Evolutionary conservation across 441 rosid species (phyloP).

Genomic region (Erysimum cheiri): DNA sequence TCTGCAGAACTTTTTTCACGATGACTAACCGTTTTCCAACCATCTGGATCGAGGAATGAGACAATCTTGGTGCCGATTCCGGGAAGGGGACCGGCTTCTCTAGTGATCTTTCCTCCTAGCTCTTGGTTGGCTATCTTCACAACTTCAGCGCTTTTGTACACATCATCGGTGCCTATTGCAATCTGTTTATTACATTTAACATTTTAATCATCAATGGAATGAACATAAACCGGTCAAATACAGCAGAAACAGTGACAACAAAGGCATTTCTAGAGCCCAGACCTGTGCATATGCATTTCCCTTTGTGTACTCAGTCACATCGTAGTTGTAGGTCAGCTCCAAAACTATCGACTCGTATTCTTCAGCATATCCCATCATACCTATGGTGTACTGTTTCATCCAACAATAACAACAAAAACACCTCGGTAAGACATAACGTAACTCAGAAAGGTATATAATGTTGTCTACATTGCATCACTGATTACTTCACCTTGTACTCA

Average conservation of each 20-base stretch:
- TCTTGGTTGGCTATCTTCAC: conserved; percentile 72
- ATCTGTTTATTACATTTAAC: conserved; percentile 51
- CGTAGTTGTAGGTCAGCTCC: conserved; percentile 88
- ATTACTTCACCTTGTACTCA: conserved; percentile 71
- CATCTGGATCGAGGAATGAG: conserved; percentile 92
- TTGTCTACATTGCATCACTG: conserved; percentile 13
- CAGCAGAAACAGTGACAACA: conserved; percentile 9
- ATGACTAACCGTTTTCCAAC: conserved; percentile 90
- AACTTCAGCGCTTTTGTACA: conserved; percentile 93
- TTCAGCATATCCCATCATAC: conserved; percentile 93
- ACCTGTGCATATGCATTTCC: conserved; percentile 98
- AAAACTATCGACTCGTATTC: conserved; percentile 84
- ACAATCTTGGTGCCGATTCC: conserved; percentile 90
- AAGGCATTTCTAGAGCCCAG: background rate
- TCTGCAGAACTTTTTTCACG: background rate
- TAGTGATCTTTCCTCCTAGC: conserved; percentile 92
- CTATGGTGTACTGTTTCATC: conserved; percentile 69
- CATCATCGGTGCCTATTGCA: conserved; percentile 90
- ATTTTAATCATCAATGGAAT: background rate
- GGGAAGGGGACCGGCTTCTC: conserved; percentile 87
- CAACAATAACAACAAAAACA: no score
- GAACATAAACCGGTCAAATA: conserved; percentile 2
- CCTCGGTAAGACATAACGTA: no score
- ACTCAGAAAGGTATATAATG: background rate
- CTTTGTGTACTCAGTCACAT: conserved; percentile 89